Percentiles rank a stretch among this genome's conserved stretches.
phyloP scores from a whole-genome alignment of 2,329 filamentous ascomycete species.

The Trichoderma sp. region DNA sequence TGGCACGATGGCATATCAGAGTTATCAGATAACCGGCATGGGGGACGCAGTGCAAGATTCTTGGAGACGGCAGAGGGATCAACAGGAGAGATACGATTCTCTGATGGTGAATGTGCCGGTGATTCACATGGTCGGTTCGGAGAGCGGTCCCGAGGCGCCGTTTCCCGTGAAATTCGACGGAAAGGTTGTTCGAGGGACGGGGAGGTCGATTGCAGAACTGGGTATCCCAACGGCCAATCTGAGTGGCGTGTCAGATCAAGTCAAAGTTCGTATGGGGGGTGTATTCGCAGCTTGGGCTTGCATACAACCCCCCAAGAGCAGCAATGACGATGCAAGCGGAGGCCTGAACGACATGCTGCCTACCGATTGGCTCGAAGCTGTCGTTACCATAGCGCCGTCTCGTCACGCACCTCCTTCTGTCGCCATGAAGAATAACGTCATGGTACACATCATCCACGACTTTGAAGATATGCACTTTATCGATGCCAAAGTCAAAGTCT shows the following conservation, averaged over 20 bases:
- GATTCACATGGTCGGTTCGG: conserved; percentile 41
- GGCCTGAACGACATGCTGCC: conserved; percentile 31
- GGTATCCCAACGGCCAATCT: conserved; percentile 56
- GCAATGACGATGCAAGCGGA: background rate
- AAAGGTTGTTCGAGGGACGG: conserved; percentile 45
- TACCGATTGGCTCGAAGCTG: conserved; percentile 54
- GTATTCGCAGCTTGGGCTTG: conserved; percentile 65
- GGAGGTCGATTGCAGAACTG: conserved; percentile 37
- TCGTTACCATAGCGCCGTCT: conserved; percentile 56
- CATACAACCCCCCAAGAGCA: conserved; percentile 31
- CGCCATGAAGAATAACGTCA: conserved; percentile 48
- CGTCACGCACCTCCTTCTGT: conserved; percentile 46
- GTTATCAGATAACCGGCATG: conserved; percentile 34
- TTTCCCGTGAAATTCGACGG: conserved; percentile 54
- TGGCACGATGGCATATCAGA: conserved; percentile 38
- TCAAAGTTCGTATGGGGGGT: conserved; percentile 54
- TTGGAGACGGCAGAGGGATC: conserved; percentile 37
- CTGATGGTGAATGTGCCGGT: conserved; percentile 35
- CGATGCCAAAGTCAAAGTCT: conserved; percentile 46
- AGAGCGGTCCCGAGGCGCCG: conserved; percentile 50
- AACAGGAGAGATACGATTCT: conserved; percentile 31
- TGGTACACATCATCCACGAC: conserved; percentile 53
- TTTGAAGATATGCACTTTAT: conserved; percentile 44
- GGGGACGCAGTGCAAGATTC: conserved; percentile 30
- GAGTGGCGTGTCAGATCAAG: conserved; percentile 47